Evolutionary conservation across 1,284 basidiomycete genomes (phyloP), one percentile per base, ranked within the genome.

Genomic region (Trametes sp.): DNA sequence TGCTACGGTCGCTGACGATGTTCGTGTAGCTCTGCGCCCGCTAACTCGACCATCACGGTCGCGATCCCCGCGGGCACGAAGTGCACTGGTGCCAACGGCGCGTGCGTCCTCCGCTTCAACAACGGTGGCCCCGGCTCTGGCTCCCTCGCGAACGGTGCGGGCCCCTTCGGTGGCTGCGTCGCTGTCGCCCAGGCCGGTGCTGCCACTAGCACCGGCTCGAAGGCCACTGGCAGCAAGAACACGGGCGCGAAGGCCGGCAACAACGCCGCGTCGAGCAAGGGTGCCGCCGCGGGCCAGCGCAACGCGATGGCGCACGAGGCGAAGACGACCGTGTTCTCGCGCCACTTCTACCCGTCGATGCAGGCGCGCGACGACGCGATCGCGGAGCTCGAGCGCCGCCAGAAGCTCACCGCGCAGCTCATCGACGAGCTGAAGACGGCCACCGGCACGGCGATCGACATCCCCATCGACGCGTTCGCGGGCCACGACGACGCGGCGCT

Each of bases 361-460:
- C 42, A 54, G 53, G 53, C 53, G 28, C 53, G 53, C 42, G 53
- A 54, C 42, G 53, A 54, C 24, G 53, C 53, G n/a, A 54, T 54
- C 41, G 53, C 53, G 13, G 53, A 54, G 41, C 45, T 56, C 48
- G 59, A 55, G 48, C 35, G 36, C 19, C 59, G 59, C 36, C 46
- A 55, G 48, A 50, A 55, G 53, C 59, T 61, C 48, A 51, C 54
- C 31, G 59, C 59, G 4, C 59, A 61, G 54, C 59, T 61, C 48
- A 54, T 61, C 31, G 59, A 61, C 31, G 59, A 61, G 48, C 26
- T 61, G 38, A 56, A 56, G 54, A 61, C 59, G 21, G n/a, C 53
- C 29, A 56, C 59, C 16, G 59, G 59, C n/a, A 61, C 59, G 8
- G 59, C 59, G 54, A 61, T 61, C 31, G 59, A 61, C 54, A 61